A percentile compares a stretch with the other conserved stretches of the same genome.
Evolutionary conservation across 2,329 filamentous ascomycete genomes (phyloP).

Genomic region (Erysiphe pulchra): DNA sequence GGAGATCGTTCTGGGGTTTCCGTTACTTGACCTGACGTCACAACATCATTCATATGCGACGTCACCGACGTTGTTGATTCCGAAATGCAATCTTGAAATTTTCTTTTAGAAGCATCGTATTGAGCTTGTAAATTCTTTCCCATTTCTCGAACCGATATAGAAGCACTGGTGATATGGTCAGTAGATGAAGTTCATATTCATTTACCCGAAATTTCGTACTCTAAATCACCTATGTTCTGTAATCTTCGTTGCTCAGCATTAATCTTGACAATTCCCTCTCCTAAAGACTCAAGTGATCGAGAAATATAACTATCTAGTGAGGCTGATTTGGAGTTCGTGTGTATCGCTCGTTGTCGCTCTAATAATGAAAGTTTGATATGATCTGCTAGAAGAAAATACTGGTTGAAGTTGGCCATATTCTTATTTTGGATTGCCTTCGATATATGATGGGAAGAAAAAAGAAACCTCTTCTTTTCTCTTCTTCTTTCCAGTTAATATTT

Average conservation of each 20-base stretch:
- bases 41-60: slow-evolving; percentile 14
- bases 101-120: slow-evolving; percentile 47
- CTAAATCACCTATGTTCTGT: slow-evolving; percentile 33
- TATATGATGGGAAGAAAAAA: no score
- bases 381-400: slow-evolving; percentile 81
- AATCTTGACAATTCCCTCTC: slow-evolving; percentile 49
- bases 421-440: no score
- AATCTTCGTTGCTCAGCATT: slow-evolving; percentile 37
- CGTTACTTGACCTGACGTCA: slow-evolving; percentile 35
- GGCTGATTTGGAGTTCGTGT: slow-evolving; percentile 41
- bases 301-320: slow-evolving; percentile 76
- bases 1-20: slow-evolving; percentile 22
- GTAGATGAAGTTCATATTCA: background rate
- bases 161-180: slow-evolving; percentile 10
- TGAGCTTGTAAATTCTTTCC: slow-evolving; percentile 46
- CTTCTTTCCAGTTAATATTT: no score
- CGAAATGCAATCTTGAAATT: slow-evolving; percentile 45
- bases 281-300: slow-evolving; percentile 64
- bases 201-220: slow-evolving; percentile 19
- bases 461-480: no score
- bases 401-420: slow-evolving; percentile 33
- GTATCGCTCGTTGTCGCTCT: slow-evolving; percentile 68
- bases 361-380: slow-evolving; percentile 91
- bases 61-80: slow-evolving; percentile 7
- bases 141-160: slow-evolving; percentile 32